These are phyloP conservation scores for Chrysanthemum lavandulifolium DNA, from an alignment of 129 eudicot species.

Conservation along the genomic window DNA sequence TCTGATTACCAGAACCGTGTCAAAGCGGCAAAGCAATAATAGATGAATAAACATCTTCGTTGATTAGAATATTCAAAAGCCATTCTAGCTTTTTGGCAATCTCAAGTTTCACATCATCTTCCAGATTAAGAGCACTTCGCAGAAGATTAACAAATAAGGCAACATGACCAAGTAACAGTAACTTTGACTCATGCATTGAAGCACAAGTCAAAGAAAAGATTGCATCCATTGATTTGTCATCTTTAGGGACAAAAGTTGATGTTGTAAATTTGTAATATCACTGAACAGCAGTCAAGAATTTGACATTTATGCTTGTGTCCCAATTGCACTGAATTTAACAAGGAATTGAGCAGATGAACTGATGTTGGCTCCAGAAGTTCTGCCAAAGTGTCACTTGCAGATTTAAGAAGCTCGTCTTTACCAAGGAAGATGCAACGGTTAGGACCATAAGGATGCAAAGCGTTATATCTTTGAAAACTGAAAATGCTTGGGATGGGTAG, in stretches of 20 bases:
- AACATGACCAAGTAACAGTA: conserved; percentile 50
- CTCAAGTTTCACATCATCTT: conserved; percentile 55
- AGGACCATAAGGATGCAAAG: conserved; percentile 54
- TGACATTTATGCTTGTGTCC: conserved; percentile 49
- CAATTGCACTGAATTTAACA: conserved; percentile 70
- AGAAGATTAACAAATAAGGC: conserved; percentile 66
- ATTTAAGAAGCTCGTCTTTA: conserved; percentile 48
- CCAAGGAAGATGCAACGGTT: conserved; percentile 61
- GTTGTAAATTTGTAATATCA: conserved; percentile 28
- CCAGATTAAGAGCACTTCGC: conserved; percentile 64
- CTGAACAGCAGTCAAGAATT: conserved; percentile 66
- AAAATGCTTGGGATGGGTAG: conserved; percentile 69
- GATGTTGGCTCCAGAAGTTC: conserved; percentile 87
- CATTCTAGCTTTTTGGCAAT: conserved; percentile 72
- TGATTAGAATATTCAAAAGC: conserved; percentile 48
- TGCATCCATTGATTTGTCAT: conserved; percentile 20
- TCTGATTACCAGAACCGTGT: conserved; percentile 48
- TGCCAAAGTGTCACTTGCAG: conserved; percentile 36
- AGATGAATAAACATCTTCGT: conserved; percentile 63
- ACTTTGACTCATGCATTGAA: conserved; percentile 45
- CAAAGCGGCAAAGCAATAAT: conserved; percentile 47
- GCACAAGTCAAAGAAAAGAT: conserved; percentile 43
- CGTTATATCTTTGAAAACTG: conserved; percentile 53
- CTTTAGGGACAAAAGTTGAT: conserved; percentile 17
- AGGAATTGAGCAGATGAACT: conserved; percentile 73